Percentiles rank a stretch among this genome's conserved stretches.
Evolutionary conservation across 2,329 filamentous ascomycete species (phyloP).

Genomic region (Aureobasidium sp.): DNA sequence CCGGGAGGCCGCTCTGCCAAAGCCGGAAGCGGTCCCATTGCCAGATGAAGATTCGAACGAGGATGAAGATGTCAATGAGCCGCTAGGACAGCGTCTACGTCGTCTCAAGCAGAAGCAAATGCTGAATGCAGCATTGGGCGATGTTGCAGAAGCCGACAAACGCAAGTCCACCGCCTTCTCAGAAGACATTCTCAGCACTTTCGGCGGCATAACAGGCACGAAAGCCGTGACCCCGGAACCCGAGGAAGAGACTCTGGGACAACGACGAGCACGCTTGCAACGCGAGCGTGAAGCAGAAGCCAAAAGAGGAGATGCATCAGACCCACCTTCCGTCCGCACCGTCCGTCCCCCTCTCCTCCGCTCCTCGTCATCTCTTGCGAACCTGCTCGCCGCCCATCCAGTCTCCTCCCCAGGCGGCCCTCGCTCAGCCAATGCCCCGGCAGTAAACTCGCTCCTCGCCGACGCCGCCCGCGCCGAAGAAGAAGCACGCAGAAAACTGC

Average conservation of each 20-base stretch:
- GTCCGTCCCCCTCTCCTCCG: slow-evolving; percentile 38
- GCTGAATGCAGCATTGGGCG: slow-evolving; percentile 37
- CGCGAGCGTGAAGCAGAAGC: slow-evolving; percentile 51
- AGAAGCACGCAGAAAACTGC: slow-evolving; percentile 4
- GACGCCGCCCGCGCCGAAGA: slow-evolving; percentile 3
- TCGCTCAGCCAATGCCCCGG: slow-evolving; percentile 29
- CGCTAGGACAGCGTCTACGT: slow-evolving; percentile 57
- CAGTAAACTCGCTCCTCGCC: background rate
- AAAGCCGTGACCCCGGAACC: slow-evolving; percentile 28
- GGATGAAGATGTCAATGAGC: slow-evolving; percentile 46
- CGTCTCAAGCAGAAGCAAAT: slow-evolving; percentile 56
- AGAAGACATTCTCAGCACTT: slow-evolving; percentile 51
- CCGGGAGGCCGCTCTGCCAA: slow-evolving; percentile 24
- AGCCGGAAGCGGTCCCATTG: slow-evolving; percentile 1
- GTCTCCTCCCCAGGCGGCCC: slow-evolving; percentile 18
- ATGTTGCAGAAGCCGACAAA: slow-evolving; percentile 40
- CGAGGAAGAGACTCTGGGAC: slow-evolving; percentile 72
- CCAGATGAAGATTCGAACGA: slow-evolving; percentile 25
- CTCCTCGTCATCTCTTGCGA: slow-evolving; percentile 51
- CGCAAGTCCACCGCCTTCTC: slow-evolving; percentile 48
- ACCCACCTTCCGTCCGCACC: slow-evolving; percentile 10
- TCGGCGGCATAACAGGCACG: slow-evolving; percentile 50
- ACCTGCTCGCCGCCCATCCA: slow-evolving; percentile 54
- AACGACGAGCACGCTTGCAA: slow-evolving; percentile 67
- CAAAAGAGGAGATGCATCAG: slow-evolving; percentile 14